phyloP scores from a whole-genome alignment of 768 basidiomycete species.

The Coprinellus micaceus region DNA sequence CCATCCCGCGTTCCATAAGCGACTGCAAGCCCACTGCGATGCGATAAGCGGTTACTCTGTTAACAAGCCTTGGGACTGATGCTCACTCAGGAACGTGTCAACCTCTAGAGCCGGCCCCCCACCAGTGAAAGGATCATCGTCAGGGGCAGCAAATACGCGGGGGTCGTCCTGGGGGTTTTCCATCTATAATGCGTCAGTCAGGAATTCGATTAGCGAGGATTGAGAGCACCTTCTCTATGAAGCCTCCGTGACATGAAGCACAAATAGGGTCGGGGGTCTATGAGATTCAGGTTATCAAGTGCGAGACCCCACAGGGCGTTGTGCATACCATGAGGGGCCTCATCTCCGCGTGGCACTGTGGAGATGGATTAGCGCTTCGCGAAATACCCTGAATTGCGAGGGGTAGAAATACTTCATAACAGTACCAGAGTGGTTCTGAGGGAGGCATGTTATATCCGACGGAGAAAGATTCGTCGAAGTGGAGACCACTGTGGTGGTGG shows the following conservation, averaged over 20 bases:
- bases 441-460: constrained; percentile 49
- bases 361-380: constrained; percentile 8
- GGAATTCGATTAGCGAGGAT: not conserved
- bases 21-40: constrained; percentile 32
- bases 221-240: constrained; percentile 70
- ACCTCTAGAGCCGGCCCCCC: constrained; percentile 32
- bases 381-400: not conserved
- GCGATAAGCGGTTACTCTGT: not conserved
- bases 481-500: constrained; percentile 5
- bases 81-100: constrained; percentile 49
- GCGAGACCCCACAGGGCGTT: constrained; percentile 3
- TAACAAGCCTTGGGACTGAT: constrained; percentile 2
- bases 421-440: constrained; percentile 75
- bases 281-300: constrained; percentile 2
- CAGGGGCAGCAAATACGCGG: constrained; percentile 52
- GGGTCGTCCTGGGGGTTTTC: constrained; percentile 76
- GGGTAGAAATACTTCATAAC: constrained; percentile 54
- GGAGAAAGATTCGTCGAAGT: constrained; percentile 6
- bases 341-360: constrained; percentile 86
- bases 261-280: constrained; percentile 69
- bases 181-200: constrained; percentile 42
- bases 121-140: constrained; percentile 21
- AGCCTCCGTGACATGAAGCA: constrained; percentile 75
- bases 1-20: constrained; percentile 33
- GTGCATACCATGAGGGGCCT: constrained; percentile 74